phyloP scores from a whole-genome alignment of 495 filamentous ascomycete genomes.

The Penicillium paradoxum region DNA sequence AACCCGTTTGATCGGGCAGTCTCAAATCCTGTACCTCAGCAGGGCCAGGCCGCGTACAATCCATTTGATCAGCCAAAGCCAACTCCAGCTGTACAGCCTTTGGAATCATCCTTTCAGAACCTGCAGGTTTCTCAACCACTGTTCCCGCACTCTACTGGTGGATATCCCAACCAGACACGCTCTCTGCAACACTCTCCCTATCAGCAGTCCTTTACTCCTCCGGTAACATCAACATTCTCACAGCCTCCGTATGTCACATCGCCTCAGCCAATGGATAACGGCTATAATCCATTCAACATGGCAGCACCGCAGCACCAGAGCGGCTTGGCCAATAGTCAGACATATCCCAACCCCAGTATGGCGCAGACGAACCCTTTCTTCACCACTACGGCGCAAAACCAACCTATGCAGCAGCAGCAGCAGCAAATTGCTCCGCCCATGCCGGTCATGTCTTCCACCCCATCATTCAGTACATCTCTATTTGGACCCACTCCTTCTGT shows the following conservation, averaged over 20 bases:
- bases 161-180: constrained; percentile 55
- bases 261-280: constrained; percentile 37
- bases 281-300: constrained; percentile 67
- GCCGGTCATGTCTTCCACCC: constrained; percentile 32
- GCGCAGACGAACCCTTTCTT: constrained; percentile 53
- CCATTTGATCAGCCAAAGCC: constrained; percentile 57
- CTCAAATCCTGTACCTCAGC: constrained; percentile 30
- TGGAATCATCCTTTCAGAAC: constrained; percentile 67
- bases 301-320: constrained; percentile 37
- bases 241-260: constrained; percentile 46
- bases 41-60: constrained; percentile 44
- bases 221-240: constrained; percentile 49
- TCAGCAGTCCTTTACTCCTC: constrained; percentile 56
- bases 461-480: constrained; percentile 30
- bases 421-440: constrained; percentile 29
- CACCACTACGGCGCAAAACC: constrained; percentile 35
- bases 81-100: constrained; percentile 47
- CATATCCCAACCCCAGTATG: constrained; percentile 26
- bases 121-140: constrained; percentile 67
- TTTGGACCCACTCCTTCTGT: constrained; percentile 36
- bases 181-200: constrained; percentile 41
- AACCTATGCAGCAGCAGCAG: constrained; percentile 19
- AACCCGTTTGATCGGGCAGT: constrained; percentile 51
- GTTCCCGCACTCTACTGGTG: constrained; percentile 82
- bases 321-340: constrained; percentile 25